phyloP scores from a whole-genome alignment of 495 filamentous ascomycete species.

The Daldinia childiae region DNA sequence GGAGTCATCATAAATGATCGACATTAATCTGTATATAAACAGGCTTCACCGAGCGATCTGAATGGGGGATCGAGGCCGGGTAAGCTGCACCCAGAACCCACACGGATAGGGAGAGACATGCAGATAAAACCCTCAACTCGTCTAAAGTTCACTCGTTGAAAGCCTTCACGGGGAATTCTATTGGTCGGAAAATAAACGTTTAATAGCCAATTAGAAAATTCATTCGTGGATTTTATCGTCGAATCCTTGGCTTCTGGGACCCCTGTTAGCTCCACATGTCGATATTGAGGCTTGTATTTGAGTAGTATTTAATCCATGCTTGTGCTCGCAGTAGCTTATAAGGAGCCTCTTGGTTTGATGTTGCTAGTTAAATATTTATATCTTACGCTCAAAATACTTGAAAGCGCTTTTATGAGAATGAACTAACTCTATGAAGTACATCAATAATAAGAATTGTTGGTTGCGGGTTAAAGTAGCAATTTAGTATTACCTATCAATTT shows the following conservation, averaged over 20 bases:
- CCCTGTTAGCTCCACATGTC: constrained; percentile 21
- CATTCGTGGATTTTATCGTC: constrained; percentile 20
- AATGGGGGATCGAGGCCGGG: constrained; percentile 24
- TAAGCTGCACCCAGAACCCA: constrained; percentile 11
- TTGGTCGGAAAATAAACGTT: constrained; percentile 35
- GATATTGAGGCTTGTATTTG: not conserved
- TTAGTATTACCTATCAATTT: not conserved
- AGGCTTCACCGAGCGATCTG: constrained; percentile 37
- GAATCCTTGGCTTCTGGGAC: constrained; percentile 26
- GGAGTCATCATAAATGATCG: constrained; percentile 22
- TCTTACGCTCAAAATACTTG: not conserved
- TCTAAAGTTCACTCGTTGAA: constrained; percentile 17
- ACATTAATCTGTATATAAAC: constrained; percentile 13
- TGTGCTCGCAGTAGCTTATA: not conserved
- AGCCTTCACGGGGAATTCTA: constrained; percentile 6
- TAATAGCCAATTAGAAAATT: constrained; percentile 39
- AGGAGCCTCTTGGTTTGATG: not conserved
- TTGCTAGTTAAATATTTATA: not conserved
- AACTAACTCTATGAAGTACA: not conserved
- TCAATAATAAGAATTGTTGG: not conserved
- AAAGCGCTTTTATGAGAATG: not conserved
- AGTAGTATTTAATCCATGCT: not conserved
- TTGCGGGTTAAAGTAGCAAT: not conserved
- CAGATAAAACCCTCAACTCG: constrained; percentile 28
- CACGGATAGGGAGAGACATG: constrained; percentile 45